Evolutionary conservation across 2,329 filamentous ascomycete species (phyloP).

Genomic region (Penicillium sp.): DNA sequence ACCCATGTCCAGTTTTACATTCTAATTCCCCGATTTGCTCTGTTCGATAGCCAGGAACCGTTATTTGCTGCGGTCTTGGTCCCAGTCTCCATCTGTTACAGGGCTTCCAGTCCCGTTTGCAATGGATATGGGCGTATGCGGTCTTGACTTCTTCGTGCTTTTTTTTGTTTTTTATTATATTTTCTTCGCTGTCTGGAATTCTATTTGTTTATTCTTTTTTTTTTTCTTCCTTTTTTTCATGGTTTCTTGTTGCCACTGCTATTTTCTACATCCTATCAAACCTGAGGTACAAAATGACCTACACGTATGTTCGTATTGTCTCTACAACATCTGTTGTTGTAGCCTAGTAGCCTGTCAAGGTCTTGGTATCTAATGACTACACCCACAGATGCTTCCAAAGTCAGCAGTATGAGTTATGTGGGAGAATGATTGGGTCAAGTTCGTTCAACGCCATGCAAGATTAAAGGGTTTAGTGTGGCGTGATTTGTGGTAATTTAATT

Average conservation of each 20-base stretch:
- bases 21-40: conserved; percentile 24
- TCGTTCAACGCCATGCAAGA: neutral
- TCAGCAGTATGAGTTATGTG: neutral
- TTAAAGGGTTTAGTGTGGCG: conserved; percentile 1
- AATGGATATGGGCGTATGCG: conserved; percentile 6
- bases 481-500: neutral
- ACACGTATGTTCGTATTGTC: neutral
- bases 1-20: neutral
- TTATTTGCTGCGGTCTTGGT: conserved; percentile 25
- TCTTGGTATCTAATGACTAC: conserved; percentile 1
- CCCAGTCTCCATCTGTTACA: conserved; percentile 14
- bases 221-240: neutral
- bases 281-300: neutral
- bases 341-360: too few species aligned
- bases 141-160: neutral
- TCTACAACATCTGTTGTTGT: too few species aligned
- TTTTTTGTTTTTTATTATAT: neutral
- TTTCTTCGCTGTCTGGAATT: neutral
- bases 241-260: neutral
- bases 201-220: neutral
- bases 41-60: conserved; percentile 19
- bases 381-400: neutral
- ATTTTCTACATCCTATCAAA: neutral
- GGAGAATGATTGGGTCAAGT: neutral
- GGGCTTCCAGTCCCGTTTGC: conserved; percentile 10